phyloP scores from a whole-genome alignment of 83 land plant genomes.

The Diphasiastrum complanatum region DNA sequence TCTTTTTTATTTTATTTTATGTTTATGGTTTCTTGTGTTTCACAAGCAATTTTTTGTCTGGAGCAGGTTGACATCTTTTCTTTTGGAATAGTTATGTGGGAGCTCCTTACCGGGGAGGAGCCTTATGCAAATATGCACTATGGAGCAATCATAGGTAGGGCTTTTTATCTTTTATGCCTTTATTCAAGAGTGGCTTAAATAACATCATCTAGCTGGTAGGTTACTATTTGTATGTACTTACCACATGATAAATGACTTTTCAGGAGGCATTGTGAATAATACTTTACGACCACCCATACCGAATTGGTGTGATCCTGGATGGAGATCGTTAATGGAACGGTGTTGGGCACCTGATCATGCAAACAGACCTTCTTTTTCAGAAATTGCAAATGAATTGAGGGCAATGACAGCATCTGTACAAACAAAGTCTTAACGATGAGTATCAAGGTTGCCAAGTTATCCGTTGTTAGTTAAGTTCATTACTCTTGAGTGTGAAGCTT shows the following conservation, averaged over 20 bases:
- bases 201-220: not conserved
- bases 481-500: no score
- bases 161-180: not conserved
- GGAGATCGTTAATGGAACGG: conserved; percentile 68
- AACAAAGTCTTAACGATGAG: no score
- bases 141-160: conserved; percentile 61
- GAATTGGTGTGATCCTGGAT: conserved; percentile 73
- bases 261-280: conserved; percentile 72
- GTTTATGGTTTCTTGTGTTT: no score
- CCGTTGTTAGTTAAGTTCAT: no score
- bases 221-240: not conserved
- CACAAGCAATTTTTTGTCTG: not conserved
- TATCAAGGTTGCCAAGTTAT: no score
- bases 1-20: no score
- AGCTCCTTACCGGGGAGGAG: conserved; percentile 51
- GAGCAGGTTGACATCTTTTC: conserved; percentile 67
- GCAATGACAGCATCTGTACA: conserved; percentile 59
- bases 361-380: conserved; percentile 61
- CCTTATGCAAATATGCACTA: conserved; percentile 64
- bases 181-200: not conserved
- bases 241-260: not conserved
- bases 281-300: conserved; percentile 64
- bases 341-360: conserved; percentile 65
- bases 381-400: conserved; percentile 56
- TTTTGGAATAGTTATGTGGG: conserved; percentile 55